Evolutionary conservation across 2,329 filamentous ascomycete species (phyloP).

Genomic region (Periconia sp.): DNA sequence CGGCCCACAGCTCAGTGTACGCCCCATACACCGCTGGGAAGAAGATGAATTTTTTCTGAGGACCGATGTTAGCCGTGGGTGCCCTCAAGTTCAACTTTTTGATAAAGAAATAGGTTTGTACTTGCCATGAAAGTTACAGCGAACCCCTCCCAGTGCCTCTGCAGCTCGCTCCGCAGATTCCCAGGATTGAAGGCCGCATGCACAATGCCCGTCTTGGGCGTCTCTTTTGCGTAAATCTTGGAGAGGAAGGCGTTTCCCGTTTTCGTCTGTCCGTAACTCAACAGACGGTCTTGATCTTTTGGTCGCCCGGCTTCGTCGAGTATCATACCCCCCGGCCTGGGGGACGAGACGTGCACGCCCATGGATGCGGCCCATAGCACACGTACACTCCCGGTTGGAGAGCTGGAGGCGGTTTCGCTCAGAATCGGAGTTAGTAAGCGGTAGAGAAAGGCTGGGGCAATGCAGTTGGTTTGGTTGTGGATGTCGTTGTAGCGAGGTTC

Average conservation of each 20-base stretch:
- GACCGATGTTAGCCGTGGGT: not conserved
- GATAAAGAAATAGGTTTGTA: not conserved
- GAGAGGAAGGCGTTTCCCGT: constrained; percentile 19
- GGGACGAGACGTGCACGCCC: constrained; percentile 3
- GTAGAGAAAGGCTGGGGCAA: constrained; percentile 40
- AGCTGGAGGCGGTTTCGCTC: constrained; percentile 20
- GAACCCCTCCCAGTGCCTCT: not conserved
- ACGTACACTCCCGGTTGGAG: constrained; percentile 23
- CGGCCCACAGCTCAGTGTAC: constrained; percentile 11
- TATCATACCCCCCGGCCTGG: constrained; percentile 12
- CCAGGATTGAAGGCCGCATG: constrained; percentile 40
- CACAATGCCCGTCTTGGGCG: constrained; percentile 7
- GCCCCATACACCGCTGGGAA: constrained; percentile 8
- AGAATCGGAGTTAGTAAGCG: constrained; percentile 35
- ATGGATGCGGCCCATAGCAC: constrained; percentile 9
- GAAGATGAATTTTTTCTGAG: not conserved
- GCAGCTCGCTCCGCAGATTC: constrained; percentile 37
- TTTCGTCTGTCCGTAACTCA: constrained; percentile 16
- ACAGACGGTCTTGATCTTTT: not conserved
- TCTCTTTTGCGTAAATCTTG: not conserved
- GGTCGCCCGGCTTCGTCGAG: constrained; percentile 8
- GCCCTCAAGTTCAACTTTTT: too few relatives aligned
- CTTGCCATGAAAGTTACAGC: not conserved
- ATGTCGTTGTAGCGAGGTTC: constrained; percentile 31
- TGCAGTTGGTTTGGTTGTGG: constrained; percentile 38